Conservation (phyloP, 1,284 basidiomycete genomes). For the Tylopilus sp. region DNA sequence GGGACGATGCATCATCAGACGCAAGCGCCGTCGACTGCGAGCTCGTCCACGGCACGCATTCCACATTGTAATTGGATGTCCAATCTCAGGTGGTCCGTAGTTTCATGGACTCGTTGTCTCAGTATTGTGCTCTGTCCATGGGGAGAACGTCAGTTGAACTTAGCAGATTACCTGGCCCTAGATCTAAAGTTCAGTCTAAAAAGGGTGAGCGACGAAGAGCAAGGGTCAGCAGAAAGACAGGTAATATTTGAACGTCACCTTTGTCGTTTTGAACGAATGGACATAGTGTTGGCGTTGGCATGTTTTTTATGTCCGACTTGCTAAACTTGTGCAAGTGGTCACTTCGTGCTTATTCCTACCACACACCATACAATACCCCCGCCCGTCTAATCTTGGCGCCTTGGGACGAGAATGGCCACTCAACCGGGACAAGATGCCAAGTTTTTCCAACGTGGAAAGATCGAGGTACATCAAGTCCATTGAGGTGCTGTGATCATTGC, state of each 20-base stretch:
- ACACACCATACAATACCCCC: conserved; percentile 2
- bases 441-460: conserved; percentile 88
- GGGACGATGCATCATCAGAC: conserved; percentile 1
- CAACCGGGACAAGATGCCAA: conserved; percentile 81
- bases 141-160: not conserved
- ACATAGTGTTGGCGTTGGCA: not conserved
- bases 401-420: conserved; percentile 44
- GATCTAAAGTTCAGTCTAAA: not conserved
- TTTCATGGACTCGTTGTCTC: not conserved
- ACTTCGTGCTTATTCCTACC: not conserved
- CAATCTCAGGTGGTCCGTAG: not conserved
- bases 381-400: not conserved
- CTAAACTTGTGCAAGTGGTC: not conserved
- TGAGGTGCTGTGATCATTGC: conserved; percentile 8
- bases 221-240: not conserved
- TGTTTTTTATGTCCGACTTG: not conserved
- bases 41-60: not conserved
- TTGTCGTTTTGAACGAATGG: not conserved
- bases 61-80: not conserved
- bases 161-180: not conserved
- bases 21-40: not conserved
- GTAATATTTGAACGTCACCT: not conserved
- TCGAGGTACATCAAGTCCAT: conserved; percentile 60
- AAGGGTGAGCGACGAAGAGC: not conserved
- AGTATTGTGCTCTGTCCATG: not conserved